phyloP scores from a whole-genome alignment of 805 yeast species.

The Candida ulmi region DNA sequence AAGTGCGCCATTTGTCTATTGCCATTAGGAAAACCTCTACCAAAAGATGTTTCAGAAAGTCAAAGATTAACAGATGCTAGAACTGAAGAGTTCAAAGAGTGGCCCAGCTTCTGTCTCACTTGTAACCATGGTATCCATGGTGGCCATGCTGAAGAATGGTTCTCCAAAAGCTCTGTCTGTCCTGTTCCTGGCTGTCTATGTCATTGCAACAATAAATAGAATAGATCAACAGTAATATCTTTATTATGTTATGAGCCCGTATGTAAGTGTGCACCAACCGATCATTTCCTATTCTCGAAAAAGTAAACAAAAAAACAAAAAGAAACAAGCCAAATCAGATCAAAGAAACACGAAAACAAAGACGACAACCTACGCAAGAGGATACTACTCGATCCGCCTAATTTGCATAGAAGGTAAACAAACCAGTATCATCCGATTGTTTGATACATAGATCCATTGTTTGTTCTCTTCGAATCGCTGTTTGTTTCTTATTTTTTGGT shows the following conservation, averaged over 20 bases:
- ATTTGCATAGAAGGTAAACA: not conserved
- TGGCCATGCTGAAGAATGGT: conserved; percentile 96
- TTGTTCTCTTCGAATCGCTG: too few species aligned
- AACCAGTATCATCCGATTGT: too few species aligned
- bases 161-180: conserved; percentile 76
- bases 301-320: too few species aligned
- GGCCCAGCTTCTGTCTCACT: conserved; percentile 88
- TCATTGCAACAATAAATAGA: conserved; percentile 57
- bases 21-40: conserved; percentile 66
- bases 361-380: too few species aligned
- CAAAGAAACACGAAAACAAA: too few species aligned
- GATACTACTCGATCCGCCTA: too few species aligned
- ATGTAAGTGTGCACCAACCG: too few species aligned
- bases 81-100: conserved; percentile 46
- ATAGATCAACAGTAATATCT: too few species aligned
- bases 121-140: conserved; percentile 96
- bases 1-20: conserved; percentile 85
- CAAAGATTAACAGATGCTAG: conserved; percentile 13
- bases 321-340: too few species aligned
- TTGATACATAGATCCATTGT: not conserved
- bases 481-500: too few species aligned
- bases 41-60: conserved; percentile 23
- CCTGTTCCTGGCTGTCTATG: conserved; percentile 95
- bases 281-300: too few species aligned
- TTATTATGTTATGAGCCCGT: too few species aligned